These are phyloP conservation scores for Crithidia fasciculata DNA, from an alignment of 208 protist species.

Conservation along the genomic window DNA sequence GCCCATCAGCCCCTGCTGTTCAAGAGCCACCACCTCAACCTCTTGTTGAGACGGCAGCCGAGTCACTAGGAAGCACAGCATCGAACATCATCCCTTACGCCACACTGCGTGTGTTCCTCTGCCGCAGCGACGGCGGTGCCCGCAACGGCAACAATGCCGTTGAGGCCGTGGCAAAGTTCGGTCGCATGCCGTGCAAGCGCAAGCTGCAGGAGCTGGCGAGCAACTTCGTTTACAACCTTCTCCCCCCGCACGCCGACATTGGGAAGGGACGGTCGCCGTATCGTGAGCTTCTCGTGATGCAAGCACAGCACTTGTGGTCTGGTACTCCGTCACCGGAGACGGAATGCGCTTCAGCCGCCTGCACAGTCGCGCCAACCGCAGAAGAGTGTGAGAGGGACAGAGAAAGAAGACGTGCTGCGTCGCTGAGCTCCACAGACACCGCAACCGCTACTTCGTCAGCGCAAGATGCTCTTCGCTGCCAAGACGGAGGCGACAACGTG, in stretches of 20 bases:
- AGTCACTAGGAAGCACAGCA: not conserved
- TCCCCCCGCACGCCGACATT: not conserved
- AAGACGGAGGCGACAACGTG: too few relatives aligned
- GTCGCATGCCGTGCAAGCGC: constrained; percentile 16
- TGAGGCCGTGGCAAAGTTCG: constrained; percentile 4
- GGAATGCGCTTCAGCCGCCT: not conserved
- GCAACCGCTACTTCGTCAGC: too few relatives aligned
- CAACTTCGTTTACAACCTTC: constrained; percentile 8
- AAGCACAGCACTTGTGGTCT: not conserved
- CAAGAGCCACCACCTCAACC: too few relatives aligned
- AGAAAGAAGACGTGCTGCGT: too few relatives aligned
- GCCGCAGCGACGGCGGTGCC: constrained; percentile 1
- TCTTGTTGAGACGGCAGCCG: too few relatives aligned
- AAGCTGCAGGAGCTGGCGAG: not conserved
- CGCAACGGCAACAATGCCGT: constrained; percentile 10
- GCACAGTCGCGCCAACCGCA: not conserved
- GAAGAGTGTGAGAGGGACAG: not conserved
- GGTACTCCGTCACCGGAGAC: not conserved
- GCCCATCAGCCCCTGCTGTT: too few relatives aligned
- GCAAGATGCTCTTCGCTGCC: too few relatives aligned
- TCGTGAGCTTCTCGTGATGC: not conserved
- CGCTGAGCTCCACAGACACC: too few relatives aligned
- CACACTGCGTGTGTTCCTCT: constrained; percentile 3
- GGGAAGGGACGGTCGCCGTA: not conserved
- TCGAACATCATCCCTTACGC: constrained; percentile 1